A percentile compares a stretch with the other conserved stretches of the same genome.
Evolutionary conservation across 2,329 filamentous ascomycete species (phyloP).

Genomic region (Pseudogymnoascus sp.): DNA sequence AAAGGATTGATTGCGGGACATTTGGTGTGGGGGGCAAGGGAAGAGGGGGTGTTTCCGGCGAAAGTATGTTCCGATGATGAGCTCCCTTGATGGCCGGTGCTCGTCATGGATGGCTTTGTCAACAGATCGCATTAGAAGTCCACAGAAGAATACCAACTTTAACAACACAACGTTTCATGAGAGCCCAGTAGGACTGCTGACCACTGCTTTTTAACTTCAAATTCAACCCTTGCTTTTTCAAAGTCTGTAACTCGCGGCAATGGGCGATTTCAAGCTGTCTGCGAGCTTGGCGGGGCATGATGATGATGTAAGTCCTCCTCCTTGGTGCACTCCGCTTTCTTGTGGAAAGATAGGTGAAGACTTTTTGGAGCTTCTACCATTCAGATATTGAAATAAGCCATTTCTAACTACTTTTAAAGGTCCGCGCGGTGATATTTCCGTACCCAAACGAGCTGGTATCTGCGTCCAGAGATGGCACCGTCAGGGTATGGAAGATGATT

Average conservation of each 20-base stretch:
- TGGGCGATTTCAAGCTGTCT: slow-evolving; percentile 87
- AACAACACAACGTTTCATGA: neutral
- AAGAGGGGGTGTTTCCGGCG: neutral
- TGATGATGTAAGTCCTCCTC: slow-evolving; percentile 64
- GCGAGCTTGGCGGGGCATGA: slow-evolving; percentile 83
- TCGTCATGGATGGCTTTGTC: slow-evolving; percentile 2
- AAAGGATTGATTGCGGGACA: slow-evolving; percentile 6
- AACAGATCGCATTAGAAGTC: slow-evolving; percentile 6
- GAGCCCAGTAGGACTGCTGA: neutral
- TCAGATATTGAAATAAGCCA: neutral
- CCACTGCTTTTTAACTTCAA: neutral
- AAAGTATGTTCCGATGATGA: neutral
- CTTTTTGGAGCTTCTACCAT: neutral
- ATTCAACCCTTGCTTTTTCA: neutral
- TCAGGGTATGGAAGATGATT: slow-evolving; percentile 72
- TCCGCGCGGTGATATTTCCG: slow-evolving; percentile 77
- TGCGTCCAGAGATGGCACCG: slow-evolving; percentile 83
- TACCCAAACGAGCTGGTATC: slow-evolving; percentile 65
- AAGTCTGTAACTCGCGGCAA: slow-evolving; percentile 29
- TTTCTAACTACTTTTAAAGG: slow-evolving; percentile 42
- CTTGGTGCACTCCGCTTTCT: neutral
- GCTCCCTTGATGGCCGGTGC: neutral
- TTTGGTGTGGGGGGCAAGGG: neutral
- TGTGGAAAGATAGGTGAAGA: neutral
- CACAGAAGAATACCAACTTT: neutral